These are phyloP conservation scores for Cyberlindnera nakhonratchasimensis DNA, from an alignment of 805 yeast genomes.

Conservation along the genomic window DNA sequence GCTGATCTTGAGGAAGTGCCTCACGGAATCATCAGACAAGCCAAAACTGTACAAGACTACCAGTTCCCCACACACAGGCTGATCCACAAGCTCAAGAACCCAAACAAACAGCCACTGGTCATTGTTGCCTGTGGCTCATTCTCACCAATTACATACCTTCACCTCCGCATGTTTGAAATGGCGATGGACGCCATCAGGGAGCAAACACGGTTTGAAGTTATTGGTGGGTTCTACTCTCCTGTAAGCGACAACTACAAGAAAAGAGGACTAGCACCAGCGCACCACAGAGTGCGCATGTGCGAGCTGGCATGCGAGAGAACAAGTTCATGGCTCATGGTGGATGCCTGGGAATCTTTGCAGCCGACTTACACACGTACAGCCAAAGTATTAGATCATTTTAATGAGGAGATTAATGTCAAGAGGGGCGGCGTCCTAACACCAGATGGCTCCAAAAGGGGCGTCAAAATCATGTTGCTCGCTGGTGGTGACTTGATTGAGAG, in stretches of 20 bases:
- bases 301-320: constrained; percentile 97
- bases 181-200: constrained; percentile 91
- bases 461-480: constrained; percentile 91
- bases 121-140: constrained; percentile 97
- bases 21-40: constrained; percentile 87
- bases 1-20: constrained; percentile 98
- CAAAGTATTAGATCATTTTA: constrained; percentile 91
- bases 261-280: constrained; percentile 85
- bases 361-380: constrained; percentile 91
- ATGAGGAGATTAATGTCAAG: constrained; percentile 88
- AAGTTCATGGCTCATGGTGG: constrained; percentile 97
- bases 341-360: constrained; percentile 97
- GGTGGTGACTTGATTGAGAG: constrained; percentile 97
- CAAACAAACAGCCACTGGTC: constrained; percentile 82
- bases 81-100: constrained; percentile 63
- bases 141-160: constrained; percentile 92
- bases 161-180: constrained; percentile 97
- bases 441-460: constrained; percentile 68
- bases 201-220: constrained; percentile 88
- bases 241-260: constrained; percentile 90
- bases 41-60: constrained; percentile 64
- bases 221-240: constrained; percentile 96
- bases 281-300: constrained; percentile 95
- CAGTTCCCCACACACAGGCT: constrained; percentile 85
- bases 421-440: constrained; percentile 75